phyloP scores from a whole-genome alignment of 139 green algal species.

The Closterium sp. region DNA sequence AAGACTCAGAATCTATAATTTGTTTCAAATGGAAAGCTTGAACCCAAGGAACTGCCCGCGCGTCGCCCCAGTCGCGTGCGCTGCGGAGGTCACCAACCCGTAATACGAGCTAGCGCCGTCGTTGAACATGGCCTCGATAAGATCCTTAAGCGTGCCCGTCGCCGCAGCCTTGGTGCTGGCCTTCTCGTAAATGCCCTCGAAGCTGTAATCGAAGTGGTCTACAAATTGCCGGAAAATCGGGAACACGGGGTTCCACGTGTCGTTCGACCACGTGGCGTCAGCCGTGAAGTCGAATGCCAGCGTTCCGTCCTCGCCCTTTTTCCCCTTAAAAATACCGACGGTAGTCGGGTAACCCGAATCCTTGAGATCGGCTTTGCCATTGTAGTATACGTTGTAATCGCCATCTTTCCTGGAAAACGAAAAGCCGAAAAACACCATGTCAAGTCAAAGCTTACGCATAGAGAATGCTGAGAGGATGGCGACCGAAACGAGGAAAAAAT shows the following conservation, averaged over 20 bases:
- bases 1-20: neutral
- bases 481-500: no score
- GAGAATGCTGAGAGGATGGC: no score
- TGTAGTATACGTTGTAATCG: neutral
- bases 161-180: neutral
- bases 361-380: neutral
- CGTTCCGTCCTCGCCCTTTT: neutral
- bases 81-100: neutral
- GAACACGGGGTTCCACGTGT: neutral
- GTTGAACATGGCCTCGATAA: neutral
- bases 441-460: no score
- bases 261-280: neutral
- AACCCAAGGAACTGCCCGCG: neutral
- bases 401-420: neutral
- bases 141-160: neutral
- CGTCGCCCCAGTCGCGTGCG: neutral
- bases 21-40: neutral
- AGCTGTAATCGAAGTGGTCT: neutral
- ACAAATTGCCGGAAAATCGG: neutral
- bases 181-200: neutral
- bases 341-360: neutral
- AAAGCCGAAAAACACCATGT: neutral
- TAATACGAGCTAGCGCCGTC: neutral
- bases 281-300: neutral
- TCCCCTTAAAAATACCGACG: neutral